Conservation (phyloP, 352 stramenopile species). For the Pythium aristosporum region DNA sequence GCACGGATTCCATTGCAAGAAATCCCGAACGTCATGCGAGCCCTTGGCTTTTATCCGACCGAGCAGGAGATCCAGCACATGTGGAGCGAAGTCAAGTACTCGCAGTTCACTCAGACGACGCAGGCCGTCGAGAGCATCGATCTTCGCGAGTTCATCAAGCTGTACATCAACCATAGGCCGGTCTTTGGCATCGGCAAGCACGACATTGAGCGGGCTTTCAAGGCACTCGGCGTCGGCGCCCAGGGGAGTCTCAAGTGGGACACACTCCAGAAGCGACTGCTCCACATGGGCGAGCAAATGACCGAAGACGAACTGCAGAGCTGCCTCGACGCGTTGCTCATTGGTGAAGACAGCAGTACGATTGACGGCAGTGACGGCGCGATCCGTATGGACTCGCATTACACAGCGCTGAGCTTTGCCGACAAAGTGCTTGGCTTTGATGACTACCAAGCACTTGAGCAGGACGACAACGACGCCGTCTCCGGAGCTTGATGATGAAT, state of each 20-base stretch:
- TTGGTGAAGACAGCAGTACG: slow-evolving; percentile 29
- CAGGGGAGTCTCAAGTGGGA: slow-evolving; percentile 53
- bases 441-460: slow-evolving; percentile 56
- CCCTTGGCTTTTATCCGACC: slow-evolving; percentile 91
- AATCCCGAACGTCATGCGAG: slow-evolving; percentile 92
- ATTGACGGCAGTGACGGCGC: slow-evolving; percentile 17
- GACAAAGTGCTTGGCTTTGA: slow-evolving; percentile 90
- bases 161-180: slow-evolving; percentile 93
- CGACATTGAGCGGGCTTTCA: slow-evolving; percentile 79
- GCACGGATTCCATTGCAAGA: slow-evolving; percentile 79
- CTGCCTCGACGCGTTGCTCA: slow-evolving; percentile 71
- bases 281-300: slow-evolving; percentile 76
- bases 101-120: slow-evolving; percentile 74
- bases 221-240: slow-evolving; percentile 42
- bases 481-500: neutral
- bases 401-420: slow-evolving; percentile 68
- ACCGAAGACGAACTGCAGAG: slow-evolving; percentile 78
- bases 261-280: slow-evolving; percentile 57
- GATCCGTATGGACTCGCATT: slow-evolving; percentile 42
- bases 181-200: slow-evolving; percentile 84
- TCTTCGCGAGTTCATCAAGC: slow-evolving; percentile 80
- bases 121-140: slow-evolving; percentile 61
- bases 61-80: slow-evolving; percentile 91
- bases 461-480: slow-evolving; percentile 4
- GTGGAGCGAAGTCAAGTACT: slow-evolving; percentile 86